Conservation (phyloP, 805 yeast species). For the Lipomyces chichibuensis region DNA sequence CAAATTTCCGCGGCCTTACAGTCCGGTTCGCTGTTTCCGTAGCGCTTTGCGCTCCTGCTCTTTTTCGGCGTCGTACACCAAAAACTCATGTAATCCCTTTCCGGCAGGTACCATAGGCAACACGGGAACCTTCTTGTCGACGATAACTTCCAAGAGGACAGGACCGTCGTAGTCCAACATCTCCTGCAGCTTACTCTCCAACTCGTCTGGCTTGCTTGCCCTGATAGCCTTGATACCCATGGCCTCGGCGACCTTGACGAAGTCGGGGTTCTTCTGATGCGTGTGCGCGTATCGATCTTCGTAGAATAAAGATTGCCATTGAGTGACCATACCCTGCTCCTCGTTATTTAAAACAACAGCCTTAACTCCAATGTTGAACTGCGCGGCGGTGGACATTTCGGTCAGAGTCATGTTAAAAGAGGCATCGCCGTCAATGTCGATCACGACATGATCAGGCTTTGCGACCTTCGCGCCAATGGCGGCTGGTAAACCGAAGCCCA, state of each 20-base stretch:
- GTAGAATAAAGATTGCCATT: slow-evolving; percentile 97
- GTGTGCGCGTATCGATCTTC: slow-evolving; percentile 98
- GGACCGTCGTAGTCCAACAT: slow-evolving; percentile 82
- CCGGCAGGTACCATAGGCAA: slow-evolving; percentile 99
- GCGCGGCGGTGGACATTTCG: slow-evolving; percentile 92
- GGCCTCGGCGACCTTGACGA: slow-evolving; percentile 88
- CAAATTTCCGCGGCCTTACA: background rate
- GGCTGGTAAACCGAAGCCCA: slow-evolving; percentile 97
- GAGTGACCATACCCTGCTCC: slow-evolving; percentile 99
- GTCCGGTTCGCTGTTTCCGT: slow-evolving; percentile 29
- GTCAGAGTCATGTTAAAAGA: slow-evolving; percentile 97
- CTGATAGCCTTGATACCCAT: slow-evolving; percentile 89
- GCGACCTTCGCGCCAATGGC: slow-evolving; percentile 99
- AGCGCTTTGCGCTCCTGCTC: slow-evolving; percentile 56
- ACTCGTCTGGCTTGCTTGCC: slow-evolving; percentile 68
- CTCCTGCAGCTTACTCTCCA: slow-evolving; percentile 60
- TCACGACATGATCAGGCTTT: slow-evolving; percentile 89
- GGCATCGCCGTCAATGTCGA: slow-evolving; percentile 98
- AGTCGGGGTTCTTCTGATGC: slow-evolving; percentile 93
- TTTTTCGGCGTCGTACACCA: slow-evolving; percentile 78
- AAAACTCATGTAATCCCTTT: slow-evolving; percentile 89
- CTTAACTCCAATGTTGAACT: slow-evolving; percentile 89
- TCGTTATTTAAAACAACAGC: slow-evolving; percentile 89
- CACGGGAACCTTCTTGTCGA: slow-evolving; percentile 91
- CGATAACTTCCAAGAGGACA: slow-evolving; percentile 83